These are phyloP conservation scores for Pythium apleroticum DNA, from an alignment of 352 stramenopile genomes.

Conservation along the genomic window DNA sequence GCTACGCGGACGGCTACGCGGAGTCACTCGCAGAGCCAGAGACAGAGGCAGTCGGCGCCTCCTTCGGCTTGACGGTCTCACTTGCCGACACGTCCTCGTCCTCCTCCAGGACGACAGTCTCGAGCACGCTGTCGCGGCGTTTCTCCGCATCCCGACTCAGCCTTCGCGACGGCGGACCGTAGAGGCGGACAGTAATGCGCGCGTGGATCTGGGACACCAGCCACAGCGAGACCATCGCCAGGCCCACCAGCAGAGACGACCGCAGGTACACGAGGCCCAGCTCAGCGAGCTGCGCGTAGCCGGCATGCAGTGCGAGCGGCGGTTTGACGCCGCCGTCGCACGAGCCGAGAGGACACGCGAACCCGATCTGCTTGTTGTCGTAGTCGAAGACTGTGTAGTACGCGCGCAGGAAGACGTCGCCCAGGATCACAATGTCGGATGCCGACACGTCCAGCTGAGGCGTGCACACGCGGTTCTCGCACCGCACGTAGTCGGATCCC, in stretches of 20 bases:
- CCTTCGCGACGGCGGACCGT: not conserved
- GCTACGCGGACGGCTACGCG: too few species aligned
- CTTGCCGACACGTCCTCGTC: not conserved
- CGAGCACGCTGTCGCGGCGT: not conserved
- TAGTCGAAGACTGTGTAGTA: conserved; percentile 49
- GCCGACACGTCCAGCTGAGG: conserved; percentile 34
- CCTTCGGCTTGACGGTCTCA: not conserved
- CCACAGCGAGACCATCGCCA: conserved; percentile 18
- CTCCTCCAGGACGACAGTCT: not conserved
- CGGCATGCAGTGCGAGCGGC: conserved; percentile 10
- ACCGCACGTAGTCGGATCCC: conserved; percentile 39
- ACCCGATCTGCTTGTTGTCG: conserved; percentile 27
- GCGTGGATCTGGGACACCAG: conserved; percentile 15
- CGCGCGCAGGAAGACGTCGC: conserved; percentile 38
- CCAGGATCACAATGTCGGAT: conserved; percentile 32
- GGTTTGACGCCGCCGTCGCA: conserved; percentile 31
- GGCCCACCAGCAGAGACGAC: conserved; percentile 8
- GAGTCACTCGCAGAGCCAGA: too few species aligned
- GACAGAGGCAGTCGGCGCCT: not conserved
- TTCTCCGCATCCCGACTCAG: not conserved
- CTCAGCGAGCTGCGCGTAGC: conserved; percentile 4
- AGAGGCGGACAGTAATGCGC: not conserved
- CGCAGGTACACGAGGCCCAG: conserved; percentile 16
- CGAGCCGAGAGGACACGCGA: conserved; percentile 30
- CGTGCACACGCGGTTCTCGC: conserved; percentile 32